A percentile compares a stretch with the other conserved stretches of the same genome.
These are phyloP conservation scores for Geotrichum aggregatum DNA, from an alignment of 1,139 yeast species.

Conservation along the genomic window DNA sequence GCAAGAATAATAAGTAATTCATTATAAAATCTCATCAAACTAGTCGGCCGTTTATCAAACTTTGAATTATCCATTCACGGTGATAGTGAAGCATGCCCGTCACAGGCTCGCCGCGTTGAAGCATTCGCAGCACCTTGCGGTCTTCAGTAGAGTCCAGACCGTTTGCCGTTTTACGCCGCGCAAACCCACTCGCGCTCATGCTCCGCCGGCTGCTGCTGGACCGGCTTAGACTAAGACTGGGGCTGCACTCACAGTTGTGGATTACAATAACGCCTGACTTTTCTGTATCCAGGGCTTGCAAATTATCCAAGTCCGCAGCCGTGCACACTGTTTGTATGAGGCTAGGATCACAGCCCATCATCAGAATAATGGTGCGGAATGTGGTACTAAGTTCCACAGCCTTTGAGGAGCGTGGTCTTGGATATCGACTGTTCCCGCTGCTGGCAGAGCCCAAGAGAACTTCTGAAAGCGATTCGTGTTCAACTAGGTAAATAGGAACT, in stretches of 20 bases:
- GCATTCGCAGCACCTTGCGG: conserved; percentile 11
- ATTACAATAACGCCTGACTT: not conserved
- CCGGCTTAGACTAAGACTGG: not conserved
- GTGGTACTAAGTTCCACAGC: conserved; percentile 4
- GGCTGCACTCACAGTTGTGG: conserved; percentile 13
- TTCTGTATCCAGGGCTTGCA: not conserved
- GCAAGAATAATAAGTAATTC: no score
- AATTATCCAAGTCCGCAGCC: not conserved
- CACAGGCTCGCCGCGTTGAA: conserved; percentile 21
- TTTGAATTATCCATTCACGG: conserved; percentile 37
- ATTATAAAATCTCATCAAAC: conserved; percentile 20
- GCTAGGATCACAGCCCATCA: conserved; percentile 9
- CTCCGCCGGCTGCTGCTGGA: not conserved
- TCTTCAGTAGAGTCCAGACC: conserved; percentile 14
- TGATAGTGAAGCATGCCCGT: conserved; percentile 23
- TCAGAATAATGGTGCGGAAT: not conserved
- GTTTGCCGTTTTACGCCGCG: conserved; percentile 6
- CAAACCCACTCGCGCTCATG: not conserved
- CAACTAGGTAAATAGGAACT: conserved; percentile 28
- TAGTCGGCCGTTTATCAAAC: conserved; percentile 34
- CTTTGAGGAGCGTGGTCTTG: conserved; percentile 16
- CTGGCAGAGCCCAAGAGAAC: conserved; percentile 10
- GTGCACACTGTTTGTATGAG: not conserved
- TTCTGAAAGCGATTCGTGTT: conserved; percentile 18
- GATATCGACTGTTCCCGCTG: not conserved